A percentile compares a stretch with the other conserved stretches of the same genome.
These are phyloP conservation scores for Rhizopus sp. DNA, from an alignment of 371 early-diverging fungal genomes.

Conservation along the genomic window DNA sequence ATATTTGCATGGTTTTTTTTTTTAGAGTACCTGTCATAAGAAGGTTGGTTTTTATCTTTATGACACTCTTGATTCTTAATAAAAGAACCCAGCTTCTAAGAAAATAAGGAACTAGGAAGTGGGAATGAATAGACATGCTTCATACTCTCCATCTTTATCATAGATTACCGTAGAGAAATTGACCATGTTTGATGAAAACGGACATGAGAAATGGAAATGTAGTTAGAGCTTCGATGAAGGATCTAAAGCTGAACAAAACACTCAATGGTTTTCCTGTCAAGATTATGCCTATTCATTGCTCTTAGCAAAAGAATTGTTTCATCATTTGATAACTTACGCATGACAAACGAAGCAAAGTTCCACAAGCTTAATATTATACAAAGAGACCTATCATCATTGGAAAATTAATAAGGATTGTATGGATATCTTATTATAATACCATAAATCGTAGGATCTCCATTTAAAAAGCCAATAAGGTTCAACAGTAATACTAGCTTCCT, in stretches of 20 bases:
- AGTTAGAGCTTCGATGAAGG: constrained; percentile 56
- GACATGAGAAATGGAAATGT: constrained; percentile 57
- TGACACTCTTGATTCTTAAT: constrained; percentile 57
- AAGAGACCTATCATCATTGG: constrained; percentile 35
- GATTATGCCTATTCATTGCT: constrained; percentile 28
- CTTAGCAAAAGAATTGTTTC: constrained; percentile 15
- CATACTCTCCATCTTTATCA: not conserved
- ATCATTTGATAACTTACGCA: constrained; percentile 26
- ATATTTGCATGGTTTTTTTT: not conserved
- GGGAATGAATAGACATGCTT: not conserved
- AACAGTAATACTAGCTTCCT: constrained; percentile 45
- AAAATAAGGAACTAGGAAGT: constrained; percentile 58
- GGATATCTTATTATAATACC: constrained; percentile 32
- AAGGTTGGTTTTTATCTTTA: constrained; percentile 60
- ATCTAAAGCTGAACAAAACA: constrained; percentile 50
- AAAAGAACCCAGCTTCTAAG: constrained; percentile 61
- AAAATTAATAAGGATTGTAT: constrained; percentile 3
- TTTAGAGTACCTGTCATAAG: constrained; percentile 42
- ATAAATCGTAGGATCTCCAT: constrained; percentile 54
- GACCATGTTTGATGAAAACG: constrained; percentile 52
- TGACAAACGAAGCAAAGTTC: constrained; percentile 46
- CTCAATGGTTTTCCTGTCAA: constrained; percentile 32
- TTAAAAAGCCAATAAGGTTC: constrained; percentile 65
- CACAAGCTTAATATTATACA: constrained; percentile 48
- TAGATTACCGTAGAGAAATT: constrained; percentile 51